Conservation (phyloP, 1,139 yeast genomes). For the Nakaseomyces nivariensis region DNA sequence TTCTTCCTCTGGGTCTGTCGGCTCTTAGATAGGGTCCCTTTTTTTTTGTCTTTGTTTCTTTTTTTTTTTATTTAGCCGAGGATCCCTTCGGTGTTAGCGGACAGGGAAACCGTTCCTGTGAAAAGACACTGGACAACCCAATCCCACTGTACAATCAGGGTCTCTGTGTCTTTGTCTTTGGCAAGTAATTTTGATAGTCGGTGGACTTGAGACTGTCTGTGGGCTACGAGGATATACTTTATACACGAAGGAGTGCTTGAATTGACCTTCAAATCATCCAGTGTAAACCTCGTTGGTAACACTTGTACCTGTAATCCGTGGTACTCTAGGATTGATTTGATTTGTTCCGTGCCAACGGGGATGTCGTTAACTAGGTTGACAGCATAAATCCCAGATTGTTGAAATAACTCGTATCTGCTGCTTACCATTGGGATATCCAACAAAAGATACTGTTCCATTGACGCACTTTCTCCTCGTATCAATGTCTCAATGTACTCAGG, state of each 20-base stretch:
- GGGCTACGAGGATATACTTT: constrained; percentile 26
- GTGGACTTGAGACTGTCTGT: constrained; percentile 34
- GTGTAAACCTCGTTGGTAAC: constrained; percentile 19
- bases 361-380: constrained; percentile 53
- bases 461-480: not conserved
- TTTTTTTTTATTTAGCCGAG: not conserved
- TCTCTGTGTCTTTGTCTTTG: constrained; percentile 20
- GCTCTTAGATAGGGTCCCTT: too few relatives aligned
- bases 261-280: constrained; percentile 13
- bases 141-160: constrained; percentile 50
- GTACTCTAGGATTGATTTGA: constrained; percentile 49
- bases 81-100: constrained; percentile 2
- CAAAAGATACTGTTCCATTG: too few relatives aligned
- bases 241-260: not conserved
- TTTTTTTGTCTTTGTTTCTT: not conserved
- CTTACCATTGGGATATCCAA: not conserved
- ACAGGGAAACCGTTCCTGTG: constrained; percentile 31
- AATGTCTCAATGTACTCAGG: not conserved
- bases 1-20: too few relatives aligned
- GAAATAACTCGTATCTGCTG: constrained; percentile 14
- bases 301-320: constrained; percentile 48
- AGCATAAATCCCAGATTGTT: constrained; percentile 36
- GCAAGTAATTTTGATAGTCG: constrained; percentile 32
- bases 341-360: constrained; percentile 56
- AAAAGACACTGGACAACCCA: constrained; percentile 58